Percentiles rank a stretch among this genome's conserved stretches.
Evolutionary conservation across 306 rosid species (phyloP).

Genomic region (Luffa aegyptiaca): DNA sequence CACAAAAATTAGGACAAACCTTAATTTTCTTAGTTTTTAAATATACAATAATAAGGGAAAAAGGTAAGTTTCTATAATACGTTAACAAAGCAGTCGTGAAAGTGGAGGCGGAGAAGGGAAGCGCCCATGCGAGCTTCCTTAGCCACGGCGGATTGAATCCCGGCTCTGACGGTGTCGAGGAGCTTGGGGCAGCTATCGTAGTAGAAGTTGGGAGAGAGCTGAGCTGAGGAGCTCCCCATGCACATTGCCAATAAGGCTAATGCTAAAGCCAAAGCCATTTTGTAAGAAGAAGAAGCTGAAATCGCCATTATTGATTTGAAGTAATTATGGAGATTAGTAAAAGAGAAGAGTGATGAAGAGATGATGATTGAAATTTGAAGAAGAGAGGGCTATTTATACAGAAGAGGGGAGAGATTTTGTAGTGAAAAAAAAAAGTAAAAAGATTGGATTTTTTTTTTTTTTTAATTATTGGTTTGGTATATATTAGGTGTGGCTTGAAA

Average conservation of each 20-base stretch:
- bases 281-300: background rate
- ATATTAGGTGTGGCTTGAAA: no score
- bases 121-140: constrained; percentile 28
- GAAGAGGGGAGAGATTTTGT: background rate
- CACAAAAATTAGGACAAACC: background rate
- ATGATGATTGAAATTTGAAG: background rate
- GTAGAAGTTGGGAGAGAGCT: constrained; percentile 14
- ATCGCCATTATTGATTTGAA: background rate
- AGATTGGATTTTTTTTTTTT: no score
- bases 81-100: constrained; percentile 30
- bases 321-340: background rate
- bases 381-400: background rate
- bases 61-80: background rate
- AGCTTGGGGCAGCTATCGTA: constrained; percentile 14
- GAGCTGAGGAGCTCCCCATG: background rate
- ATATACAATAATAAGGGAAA: no score
- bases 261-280: background rate
- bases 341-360: no score
- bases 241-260: background rate
- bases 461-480: no score
- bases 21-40: background rate
- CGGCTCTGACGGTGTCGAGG: constrained; percentile 9
- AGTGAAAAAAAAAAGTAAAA: no score
- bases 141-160: background rate
- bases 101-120: constrained; percentile 26